A percentile compares a stretch with the other conserved stretches of the same genome.
These are phyloP conservation scores for Phaeomoniella chlamydospora DNA, from an alignment of 2,329 filamentous ascomycete genomes.

Conservation along the genomic window DNA sequence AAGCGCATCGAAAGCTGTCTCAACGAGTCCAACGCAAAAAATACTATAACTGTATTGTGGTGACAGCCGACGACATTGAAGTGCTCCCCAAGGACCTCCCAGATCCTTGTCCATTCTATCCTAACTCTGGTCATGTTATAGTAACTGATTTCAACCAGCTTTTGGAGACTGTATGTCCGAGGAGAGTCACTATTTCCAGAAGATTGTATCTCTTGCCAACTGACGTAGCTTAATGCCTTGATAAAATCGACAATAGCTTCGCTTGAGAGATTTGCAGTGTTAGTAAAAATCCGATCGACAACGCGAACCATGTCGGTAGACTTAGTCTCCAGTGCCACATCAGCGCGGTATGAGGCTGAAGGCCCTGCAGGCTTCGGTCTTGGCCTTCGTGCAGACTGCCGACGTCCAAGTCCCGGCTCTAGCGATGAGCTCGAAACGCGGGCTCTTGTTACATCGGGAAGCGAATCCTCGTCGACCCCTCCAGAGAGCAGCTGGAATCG, in stretches of 20 bases:
- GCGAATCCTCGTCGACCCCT: constrained; percentile 80
- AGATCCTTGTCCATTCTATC: constrained; percentile 97
- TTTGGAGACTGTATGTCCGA: constrained; percentile 91
- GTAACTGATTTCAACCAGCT: constrained; percentile 96
- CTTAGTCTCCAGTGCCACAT: constrained; percentile 81
- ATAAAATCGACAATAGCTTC: constrained; percentile 96
- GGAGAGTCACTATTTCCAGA: constrained; percentile 92
- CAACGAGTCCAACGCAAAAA: constrained; percentile 90
- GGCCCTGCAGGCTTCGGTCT: constrained; percentile 30
- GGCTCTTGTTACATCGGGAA: constrained; percentile 82
- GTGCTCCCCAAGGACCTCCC: constrained; percentile 93
- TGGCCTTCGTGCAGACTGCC: constrained; percentile 43
- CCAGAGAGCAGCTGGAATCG: constrained; percentile 88
- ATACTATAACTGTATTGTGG: constrained; percentile 90
- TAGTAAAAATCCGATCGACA: constrained; percentile 92
- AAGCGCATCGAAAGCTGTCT: constrained; percentile 96
- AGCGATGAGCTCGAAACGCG: constrained; percentile 50
- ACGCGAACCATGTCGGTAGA: constrained; percentile 86
- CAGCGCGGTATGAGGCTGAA: constrained; percentile 47
- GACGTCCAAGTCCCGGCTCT: constrained; percentile 43
- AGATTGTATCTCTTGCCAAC: constrained; percentile 97
- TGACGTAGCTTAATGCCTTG: constrained; percentile 80
- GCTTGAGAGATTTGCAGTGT: constrained; percentile 81
- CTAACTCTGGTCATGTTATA: constrained; percentile 99
- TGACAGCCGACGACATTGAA: constrained; percentile 98